Percentiles rank a stretch among this genome's conserved stretches.
Evolutionary conservation across 345 rosid genomes (phyloP).

Genomic region (Iberis pinnata): DNA sequence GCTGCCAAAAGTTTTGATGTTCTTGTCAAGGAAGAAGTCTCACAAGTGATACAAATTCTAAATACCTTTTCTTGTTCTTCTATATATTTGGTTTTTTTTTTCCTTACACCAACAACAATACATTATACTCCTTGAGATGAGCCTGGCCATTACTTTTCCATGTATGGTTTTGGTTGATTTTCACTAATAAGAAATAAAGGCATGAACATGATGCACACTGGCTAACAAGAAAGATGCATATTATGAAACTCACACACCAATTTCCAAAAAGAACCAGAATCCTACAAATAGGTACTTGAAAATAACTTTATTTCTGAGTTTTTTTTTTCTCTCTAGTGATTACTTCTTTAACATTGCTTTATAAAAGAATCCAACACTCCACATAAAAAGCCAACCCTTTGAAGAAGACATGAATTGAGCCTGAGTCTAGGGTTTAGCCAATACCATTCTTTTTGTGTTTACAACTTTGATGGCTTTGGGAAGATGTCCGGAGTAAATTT

Average conservation of each 20-base stretch:
- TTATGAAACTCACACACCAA: conserved; percentile 18
- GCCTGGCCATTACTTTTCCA: not conserved
- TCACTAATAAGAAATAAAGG: conserved; percentile 15
- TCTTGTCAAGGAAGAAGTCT: conserved; percentile 54
- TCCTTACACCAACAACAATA: conserved; percentile 14
- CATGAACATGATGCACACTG: conserved; percentile 1
- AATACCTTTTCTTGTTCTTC: not conserved
- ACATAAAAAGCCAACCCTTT: conserved; percentile 16
- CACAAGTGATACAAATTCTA: conserved; percentile 24
- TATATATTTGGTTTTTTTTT: not conserved
- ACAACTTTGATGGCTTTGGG: conserved; percentile 92
- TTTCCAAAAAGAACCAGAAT: not conserved
- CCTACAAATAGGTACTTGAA: conserved; percentile 15
- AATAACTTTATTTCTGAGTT: conserved; percentile 15
- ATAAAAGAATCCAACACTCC: not conserved
- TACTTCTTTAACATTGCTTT: conserved; percentile 14
- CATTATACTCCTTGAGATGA: conserved; percentile 23
- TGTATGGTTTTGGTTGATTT: conserved; percentile 10
- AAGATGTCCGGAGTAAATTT: conserved; percentile 94
- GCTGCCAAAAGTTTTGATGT: conserved; percentile 66
- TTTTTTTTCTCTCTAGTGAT: not conserved
- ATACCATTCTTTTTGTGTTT: conserved; percentile 28
- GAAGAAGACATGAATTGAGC: conserved; percentile 8
- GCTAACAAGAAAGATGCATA: conserved; percentile 2
- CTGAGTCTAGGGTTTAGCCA: conserved; percentile 15